phyloP scores from a whole-genome alignment of 208 protist genomes.

The Trypanosoma avium region DNA sequence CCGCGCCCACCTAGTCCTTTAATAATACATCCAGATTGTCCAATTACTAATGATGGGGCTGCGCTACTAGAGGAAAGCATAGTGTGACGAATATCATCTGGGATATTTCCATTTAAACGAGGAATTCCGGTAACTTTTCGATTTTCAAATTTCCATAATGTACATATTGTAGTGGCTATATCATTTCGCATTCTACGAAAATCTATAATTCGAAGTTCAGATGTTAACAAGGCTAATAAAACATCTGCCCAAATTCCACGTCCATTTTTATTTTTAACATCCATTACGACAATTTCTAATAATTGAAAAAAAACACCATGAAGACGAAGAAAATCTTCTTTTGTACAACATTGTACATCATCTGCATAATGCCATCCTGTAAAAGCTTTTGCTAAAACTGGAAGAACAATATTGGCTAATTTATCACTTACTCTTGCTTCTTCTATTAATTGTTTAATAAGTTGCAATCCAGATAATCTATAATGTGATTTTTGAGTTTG shows the following conservation, averaged over 20 bases:
- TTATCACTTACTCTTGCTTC: slow-evolving; percentile 56
- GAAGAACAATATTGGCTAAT: slow-evolving; percentile 62
- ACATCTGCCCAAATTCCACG: slow-evolving; percentile 51
- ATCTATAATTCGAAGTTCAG: slow-evolving; percentile 56
- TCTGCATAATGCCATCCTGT: slow-evolving; percentile 85
- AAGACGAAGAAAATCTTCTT: slow-evolving; percentile 71
- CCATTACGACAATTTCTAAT: slow-evolving; percentile 47
- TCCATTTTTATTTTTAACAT: slow-evolving; percentile 18
- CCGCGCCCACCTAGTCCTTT: slow-evolving; percentile 52
- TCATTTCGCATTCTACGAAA: slow-evolving; percentile 51
- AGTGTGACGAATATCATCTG: slow-evolving; percentile 39
- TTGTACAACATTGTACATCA: slow-evolving; percentile 80
- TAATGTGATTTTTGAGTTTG: slow-evolving; percentile 67
- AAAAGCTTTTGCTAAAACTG: slow-evolving; percentile 74
- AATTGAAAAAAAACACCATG: slow-evolving; percentile 82
- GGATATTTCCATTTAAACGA: slow-evolving; percentile 59
- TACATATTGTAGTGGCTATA: slow-evolving; percentile 22
- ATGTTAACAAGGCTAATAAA: slow-evolving; percentile 58
- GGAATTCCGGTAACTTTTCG: slow-evolving; percentile 19
- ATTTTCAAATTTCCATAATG: slow-evolving; percentile 36
- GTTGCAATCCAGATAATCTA: slow-evolving; percentile 69
- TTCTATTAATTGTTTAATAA: slow-evolving; percentile 74
- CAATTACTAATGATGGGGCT: slow-evolving; percentile 51
- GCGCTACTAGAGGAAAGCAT: slow-evolving; percentile 36
- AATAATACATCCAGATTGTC: slow-evolving; percentile 51